Conservation (phyloP, 2,329 filamentous ascomycete genomes). For the Fusarium udum region DNA sequence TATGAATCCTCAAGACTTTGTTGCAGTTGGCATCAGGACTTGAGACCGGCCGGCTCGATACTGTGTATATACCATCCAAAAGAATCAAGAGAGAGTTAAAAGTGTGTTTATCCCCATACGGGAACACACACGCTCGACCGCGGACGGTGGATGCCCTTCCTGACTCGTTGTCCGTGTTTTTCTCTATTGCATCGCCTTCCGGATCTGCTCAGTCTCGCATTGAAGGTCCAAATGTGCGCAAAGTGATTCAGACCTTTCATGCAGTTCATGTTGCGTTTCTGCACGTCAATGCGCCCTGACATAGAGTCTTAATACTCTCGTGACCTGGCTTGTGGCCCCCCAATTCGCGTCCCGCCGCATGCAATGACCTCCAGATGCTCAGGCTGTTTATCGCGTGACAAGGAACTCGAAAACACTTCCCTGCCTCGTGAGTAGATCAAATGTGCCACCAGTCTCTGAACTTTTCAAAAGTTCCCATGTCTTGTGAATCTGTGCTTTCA, state of each 20-base stretch:
- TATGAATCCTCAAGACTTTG: background rate
- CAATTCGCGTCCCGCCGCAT: too few species aligned
- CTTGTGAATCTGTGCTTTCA: too few species aligned
- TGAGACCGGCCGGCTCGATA: background rate
- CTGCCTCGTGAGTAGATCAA: too few species aligned
- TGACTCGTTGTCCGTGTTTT: background rate
- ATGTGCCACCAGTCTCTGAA: too few species aligned
- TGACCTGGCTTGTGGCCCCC: too few species aligned
- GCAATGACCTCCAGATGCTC: too few species aligned
- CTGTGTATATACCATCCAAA: background rate
- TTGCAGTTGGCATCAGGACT: background rate
- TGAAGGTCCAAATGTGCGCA: background rate
- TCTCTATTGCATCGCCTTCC: background rate
- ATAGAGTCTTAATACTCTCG: background rate
- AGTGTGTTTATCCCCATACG: background rate
- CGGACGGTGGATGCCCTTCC: background rate
- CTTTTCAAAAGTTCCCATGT: too few species aligned
- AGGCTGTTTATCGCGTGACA: too few species aligned
- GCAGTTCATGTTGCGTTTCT: background rate
- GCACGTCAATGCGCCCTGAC: background rate
- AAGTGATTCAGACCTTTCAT: background rate
- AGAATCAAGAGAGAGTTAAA: background rate
- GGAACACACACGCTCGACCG: background rate
- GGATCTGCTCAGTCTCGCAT: background rate
- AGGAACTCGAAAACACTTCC: too few species aligned